Evolutionary conservation across 1,284 basidiomycete species (phyloP), one percentile per base, ranked within the genome.

Genomic region (Ceratobasidium sp.): DNA sequence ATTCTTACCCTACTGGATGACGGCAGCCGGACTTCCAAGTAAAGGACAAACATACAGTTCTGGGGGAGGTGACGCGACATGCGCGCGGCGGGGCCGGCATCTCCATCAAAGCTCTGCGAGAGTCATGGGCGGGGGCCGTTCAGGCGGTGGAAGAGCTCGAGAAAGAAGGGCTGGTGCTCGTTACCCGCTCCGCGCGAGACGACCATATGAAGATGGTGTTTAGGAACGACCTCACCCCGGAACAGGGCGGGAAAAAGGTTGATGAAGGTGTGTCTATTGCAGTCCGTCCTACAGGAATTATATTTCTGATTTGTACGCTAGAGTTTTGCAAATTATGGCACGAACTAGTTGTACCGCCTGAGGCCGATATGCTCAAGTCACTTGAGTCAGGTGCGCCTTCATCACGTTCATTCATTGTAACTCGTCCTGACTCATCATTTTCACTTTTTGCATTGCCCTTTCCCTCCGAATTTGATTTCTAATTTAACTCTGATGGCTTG

Each of bases 271-370:
- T 73, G 88, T 75, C 41, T 24, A 22, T 1, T 48, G 36, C 62
- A 51, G 15, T 59, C 53, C 5, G n/a, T 15, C 24, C 15, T 9
- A 50, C 11, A 5, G 36, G 36, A 41, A 11, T 15, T 27, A n/a
- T 9, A 24, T 47, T 62, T 11, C n/a, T 22, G 24, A 36, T 24
- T 60, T 17, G 36, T 64, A 56, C 36, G 22, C 14, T 79, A 96
- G 96, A 97, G 81, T 97, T 97, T 81, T 84, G 87, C 73, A 91
- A 95, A 77, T 83, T 97, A 19, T 97, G 95, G 95, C 93, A 94
- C 81, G 87, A 87, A 5, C 86, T 96, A 15, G 91, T 90, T 78
- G 92, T 95, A 0, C 95, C 95, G 0, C 91, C 93, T 75, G 93
- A 95, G 59, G 92, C 93, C 29, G 94, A 96, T 80, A 83, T 96